Evolutionary conservation across 345 rosid species (phyloP).

Genomic region (Salix suchowensis): DNA sequence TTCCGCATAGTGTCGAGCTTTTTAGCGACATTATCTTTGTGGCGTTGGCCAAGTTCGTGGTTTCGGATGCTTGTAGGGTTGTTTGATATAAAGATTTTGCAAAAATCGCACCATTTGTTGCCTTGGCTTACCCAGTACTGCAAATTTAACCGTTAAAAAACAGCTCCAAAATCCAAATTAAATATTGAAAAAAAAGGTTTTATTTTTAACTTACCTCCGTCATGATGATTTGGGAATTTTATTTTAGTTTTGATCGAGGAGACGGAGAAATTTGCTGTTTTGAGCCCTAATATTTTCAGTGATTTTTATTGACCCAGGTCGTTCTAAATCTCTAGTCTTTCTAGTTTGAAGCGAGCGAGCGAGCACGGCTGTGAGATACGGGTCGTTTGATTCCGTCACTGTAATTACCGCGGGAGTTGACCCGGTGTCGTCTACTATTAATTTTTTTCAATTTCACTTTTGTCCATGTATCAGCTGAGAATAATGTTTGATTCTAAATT

Average conservation of each 20-base stretch:
- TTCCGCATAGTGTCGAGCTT: conserved; percentile 71
- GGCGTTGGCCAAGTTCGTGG: conserved; percentile 92
- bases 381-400: neutral
- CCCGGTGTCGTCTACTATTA: too few relatives aligned
- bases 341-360: too few relatives aligned
- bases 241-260: too few relatives aligned
- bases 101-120: conserved; percentile 94
- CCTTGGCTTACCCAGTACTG: conserved; percentile 99
- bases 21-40: conserved; percentile 63
- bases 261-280: too few relatives aligned
- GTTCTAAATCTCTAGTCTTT: too few relatives aligned
- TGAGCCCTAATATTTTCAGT: too few relatives aligned
- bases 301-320: too few relatives aligned
- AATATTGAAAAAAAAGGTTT: neutral
- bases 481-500: neutral
- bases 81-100: conserved; percentile 79
- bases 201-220: conserved; percentile 51
- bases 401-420: neutral
- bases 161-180: neutral
- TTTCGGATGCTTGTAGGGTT: conserved; percentile 80
- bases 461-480: too few relatives aligned
- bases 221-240: neutral
- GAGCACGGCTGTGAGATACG: too few relatives aligned
- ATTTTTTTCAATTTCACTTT: neutral
- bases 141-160: neutral